Conservation (phyloP, 192 early-diverging fungal genomes). For the Entophlyctis luteolus region DNA sequence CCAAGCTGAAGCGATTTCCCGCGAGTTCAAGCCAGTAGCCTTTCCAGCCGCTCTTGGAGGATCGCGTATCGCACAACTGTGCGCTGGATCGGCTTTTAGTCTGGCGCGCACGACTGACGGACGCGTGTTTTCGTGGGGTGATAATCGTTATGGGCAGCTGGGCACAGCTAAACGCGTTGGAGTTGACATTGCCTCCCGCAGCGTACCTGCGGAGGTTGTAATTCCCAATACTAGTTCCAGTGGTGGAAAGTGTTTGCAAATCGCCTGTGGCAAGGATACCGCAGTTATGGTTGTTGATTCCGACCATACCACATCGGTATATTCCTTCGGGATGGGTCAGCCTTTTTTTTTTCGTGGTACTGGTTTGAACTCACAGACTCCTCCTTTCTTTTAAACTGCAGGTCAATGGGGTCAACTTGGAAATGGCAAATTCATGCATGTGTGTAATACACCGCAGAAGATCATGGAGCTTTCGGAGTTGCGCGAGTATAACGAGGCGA, state of each 20-base stretch:
- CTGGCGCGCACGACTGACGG: constrained; percentile 31
- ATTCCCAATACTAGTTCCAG: background rate
- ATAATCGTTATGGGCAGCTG: constrained; percentile 34
- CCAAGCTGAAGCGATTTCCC: background rate
- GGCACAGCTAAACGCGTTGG: constrained; percentile 2
- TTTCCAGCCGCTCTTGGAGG: background rate
- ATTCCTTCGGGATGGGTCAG: constrained; percentile 33
- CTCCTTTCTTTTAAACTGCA: background rate
- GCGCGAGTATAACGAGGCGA: constrained; percentile 28
- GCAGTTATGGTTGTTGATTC: constrained; percentile 30
- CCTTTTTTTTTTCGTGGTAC: background rate
- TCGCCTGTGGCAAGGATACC: constrained; percentile 43
- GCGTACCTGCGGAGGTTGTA: constrained; percentile 7
- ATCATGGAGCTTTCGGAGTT: constrained; percentile 29
- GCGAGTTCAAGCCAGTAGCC: background rate
- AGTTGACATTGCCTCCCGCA: constrained; percentile 5
- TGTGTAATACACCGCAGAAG: constrained; percentile 13
- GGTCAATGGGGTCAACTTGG: constrained; percentile 43
- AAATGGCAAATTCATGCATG: constrained; percentile 29
- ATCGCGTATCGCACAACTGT: constrained; percentile 24
- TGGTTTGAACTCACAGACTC: background rate
- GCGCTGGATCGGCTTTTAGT: constrained; percentile 36
- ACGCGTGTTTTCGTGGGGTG: constrained; percentile 36
- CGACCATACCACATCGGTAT: constrained; percentile 21
- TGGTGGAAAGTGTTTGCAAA: constrained; percentile 21